These are phyloP conservation scores for Termitomyces sp. DNA, from an alignment of 768 basidiomycete species.

Conservation along the genomic window DNA sequence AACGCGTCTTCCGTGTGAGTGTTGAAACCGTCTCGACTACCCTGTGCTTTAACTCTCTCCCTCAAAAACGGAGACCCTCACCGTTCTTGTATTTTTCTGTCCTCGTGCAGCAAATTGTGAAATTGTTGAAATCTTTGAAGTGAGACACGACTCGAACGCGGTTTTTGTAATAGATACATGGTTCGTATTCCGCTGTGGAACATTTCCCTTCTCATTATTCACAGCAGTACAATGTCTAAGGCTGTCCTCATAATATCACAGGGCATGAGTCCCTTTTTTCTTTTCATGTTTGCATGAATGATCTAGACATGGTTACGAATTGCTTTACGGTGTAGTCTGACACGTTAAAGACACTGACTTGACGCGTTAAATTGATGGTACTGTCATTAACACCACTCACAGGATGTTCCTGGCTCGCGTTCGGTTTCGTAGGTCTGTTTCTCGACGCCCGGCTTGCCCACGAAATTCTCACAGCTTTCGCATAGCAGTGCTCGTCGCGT, in stretches of 20 bases:
- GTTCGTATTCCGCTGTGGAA: not conserved
- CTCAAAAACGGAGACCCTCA: not conserved
- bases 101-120: not conserved
- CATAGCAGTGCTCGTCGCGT: too few relatives aligned
- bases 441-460: too few relatives aligned
- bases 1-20: not conserved
- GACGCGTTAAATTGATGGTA: not conserved
- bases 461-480: not conserved
- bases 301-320: not conserved
- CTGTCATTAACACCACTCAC: not conserved
- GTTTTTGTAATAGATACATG: not conserved
- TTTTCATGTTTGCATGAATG: not conserved
- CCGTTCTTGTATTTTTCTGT: not conserved
- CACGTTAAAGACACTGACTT: not conserved
- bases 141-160: not conserved
- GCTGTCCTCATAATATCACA: not conserved
- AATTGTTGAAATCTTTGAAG: not conserved
- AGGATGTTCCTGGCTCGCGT: not conserved
- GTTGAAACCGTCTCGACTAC: not conserved
- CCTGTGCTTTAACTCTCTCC: not conserved
- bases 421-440: not conserved
- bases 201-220: not conserved
- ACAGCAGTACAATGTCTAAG: not conserved
- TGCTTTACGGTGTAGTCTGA: not conserved
- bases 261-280: not conserved